phyloP scores from a whole-genome alignment of 495 filamentous ascomycete genomes.

The Penicillium fimorum region DNA sequence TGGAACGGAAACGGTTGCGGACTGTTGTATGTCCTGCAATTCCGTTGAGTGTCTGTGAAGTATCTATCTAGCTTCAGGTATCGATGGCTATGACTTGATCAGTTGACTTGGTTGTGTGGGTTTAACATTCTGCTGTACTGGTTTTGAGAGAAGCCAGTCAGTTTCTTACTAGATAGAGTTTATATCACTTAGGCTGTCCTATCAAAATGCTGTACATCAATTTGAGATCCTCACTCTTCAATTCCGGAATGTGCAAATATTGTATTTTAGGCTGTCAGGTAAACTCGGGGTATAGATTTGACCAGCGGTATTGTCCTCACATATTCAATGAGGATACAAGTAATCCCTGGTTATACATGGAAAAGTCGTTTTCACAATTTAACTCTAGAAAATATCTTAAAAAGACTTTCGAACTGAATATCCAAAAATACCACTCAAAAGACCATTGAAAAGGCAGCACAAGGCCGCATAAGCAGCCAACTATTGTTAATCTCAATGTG shows the following conservation, averaged over 20 bases:
- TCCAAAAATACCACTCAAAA: no score
- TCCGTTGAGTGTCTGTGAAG: background rate
- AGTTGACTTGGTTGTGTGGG: background rate
- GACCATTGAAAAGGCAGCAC: no score
- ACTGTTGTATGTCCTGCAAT: slow-evolving; percentile 1
- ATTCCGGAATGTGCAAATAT: background rate
- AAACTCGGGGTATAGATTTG: background rate
- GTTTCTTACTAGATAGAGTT: background rate
- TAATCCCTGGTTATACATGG: no score
- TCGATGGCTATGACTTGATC: background rate
- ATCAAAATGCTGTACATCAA: background rate
- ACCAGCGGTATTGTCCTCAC: background rate
- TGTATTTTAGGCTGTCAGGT: background rate
- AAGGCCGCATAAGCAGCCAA: no score
- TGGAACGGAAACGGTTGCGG: background rate
- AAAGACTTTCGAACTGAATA: no score
- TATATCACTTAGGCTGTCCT: background rate
- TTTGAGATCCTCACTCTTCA: background rate
- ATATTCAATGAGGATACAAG: no score
- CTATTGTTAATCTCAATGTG: background rate
- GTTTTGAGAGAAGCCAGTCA: background rate
- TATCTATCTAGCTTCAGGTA: background rate
- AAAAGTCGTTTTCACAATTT: no score
- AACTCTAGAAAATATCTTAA: no score
- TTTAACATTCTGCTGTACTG: background rate